A percentile compares a stretch with the other conserved stretches of the same genome.
Evolutionary conservation across 768 basidiomycete species (phyloP).

Genomic region (Calocera cornea): DNA sequence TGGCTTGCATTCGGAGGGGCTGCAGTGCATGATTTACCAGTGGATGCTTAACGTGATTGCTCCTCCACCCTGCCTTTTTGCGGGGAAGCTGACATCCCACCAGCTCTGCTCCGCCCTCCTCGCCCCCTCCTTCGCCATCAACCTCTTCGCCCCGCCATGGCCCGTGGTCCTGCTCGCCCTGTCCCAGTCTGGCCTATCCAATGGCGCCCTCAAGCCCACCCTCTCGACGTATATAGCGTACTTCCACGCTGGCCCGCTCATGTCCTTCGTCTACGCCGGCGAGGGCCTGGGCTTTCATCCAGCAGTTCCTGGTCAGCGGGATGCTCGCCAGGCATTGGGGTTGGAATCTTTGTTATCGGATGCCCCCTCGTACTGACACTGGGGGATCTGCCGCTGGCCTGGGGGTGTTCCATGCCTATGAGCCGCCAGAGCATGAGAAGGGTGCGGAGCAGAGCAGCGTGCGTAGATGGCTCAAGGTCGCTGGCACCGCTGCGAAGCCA

Average conservation of each 20-base stretch:
- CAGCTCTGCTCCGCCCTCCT: background rate
- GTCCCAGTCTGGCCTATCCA: background rate
- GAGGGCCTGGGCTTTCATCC: background rate
- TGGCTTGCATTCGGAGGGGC: background rate
- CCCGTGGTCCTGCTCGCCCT: background rate
- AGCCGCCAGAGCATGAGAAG: background rate
- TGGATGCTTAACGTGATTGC: background rate
- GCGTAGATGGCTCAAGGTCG: background rate
- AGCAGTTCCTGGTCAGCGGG: background rate
- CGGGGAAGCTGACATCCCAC: background rate
- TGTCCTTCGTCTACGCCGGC: constrained; percentile 1
- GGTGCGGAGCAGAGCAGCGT: background rate
- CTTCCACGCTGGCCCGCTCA: background rate
- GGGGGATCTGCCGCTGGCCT: background rate
- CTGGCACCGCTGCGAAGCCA: background rate
- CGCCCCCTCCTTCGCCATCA: background rate
- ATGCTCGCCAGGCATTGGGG: background rate
- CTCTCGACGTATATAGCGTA: background rate
- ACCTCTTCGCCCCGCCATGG: constrained; percentile 3
- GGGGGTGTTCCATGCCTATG: background rate
- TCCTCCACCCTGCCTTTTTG: background rate
- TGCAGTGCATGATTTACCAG: too few relatives aligned
- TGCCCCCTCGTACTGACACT: background rate
- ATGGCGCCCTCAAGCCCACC: background rate
- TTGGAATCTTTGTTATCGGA: background rate